Conservation (phyloP, 345 rosid species). For the Mercurialis annua region DNA sequence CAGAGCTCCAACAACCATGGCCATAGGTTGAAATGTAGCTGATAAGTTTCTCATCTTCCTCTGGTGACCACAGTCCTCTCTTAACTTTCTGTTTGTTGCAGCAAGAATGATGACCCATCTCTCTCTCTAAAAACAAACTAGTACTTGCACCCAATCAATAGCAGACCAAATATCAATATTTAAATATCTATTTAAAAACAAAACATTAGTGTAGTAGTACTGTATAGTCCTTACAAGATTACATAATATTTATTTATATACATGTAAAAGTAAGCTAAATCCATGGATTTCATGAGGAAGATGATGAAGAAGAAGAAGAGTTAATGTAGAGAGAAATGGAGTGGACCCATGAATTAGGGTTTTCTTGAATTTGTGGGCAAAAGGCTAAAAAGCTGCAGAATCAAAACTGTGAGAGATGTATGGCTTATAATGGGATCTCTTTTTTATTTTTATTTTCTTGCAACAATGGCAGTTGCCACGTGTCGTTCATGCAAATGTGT, state of each 20-base stretch:
- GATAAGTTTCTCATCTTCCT: conserved; percentile 96
- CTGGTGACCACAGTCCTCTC: conserved; percentile 99
- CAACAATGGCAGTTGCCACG: conserved; percentile 15
- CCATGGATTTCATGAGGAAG: neutral
- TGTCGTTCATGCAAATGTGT: conserved; percentile 30
- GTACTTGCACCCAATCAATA: conserved; percentile 25
- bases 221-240: neutral
- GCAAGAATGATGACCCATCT: conserved; percentile 95
- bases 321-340: conserved; percentile 36
- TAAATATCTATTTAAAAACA: neutral
- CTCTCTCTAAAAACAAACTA: conserved; percentile 5
- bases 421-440: conserved; percentile 37
- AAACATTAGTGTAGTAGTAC: neutral
- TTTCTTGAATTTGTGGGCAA: conserved; percentile 53
- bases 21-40: conserved; percentile 83
- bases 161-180: conserved; percentile 30
- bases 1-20: conserved; percentile 99
- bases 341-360: conserved; percentile 59
- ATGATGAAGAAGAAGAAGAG: no score
- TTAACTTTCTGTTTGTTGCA: conserved; percentile 98
- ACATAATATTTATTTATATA: neutral
- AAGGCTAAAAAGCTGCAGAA: conserved; percentile 59
- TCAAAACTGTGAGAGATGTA: conserved; percentile 31
- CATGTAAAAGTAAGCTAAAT: conserved; percentile 11
- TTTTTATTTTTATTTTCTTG: conserved; percentile 3